A percentile compares a stretch with the other conserved stretches of the same genome.
Evolutionary conservation across 1,139 yeast species (phyloP).

Genomic region (Geotrichum europaeum): DNA sequence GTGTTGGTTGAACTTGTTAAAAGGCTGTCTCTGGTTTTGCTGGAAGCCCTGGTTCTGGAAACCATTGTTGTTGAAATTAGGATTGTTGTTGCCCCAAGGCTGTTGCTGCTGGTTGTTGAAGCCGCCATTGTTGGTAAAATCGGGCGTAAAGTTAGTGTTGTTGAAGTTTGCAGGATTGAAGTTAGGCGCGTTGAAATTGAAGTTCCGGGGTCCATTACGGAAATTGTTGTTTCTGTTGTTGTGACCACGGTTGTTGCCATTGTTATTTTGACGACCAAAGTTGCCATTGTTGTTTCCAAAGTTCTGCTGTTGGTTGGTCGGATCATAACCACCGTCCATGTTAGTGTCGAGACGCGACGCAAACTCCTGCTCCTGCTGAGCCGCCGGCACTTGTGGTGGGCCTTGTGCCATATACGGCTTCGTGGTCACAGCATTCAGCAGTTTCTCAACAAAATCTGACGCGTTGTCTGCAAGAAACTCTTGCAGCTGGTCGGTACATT

Average conservation of each 20-base stretch:
- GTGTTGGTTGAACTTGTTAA: not conserved
- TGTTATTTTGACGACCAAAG: slow-evolving; percentile 1
- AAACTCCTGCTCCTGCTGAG: not conserved
- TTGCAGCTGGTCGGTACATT: slow-evolving; percentile 35
- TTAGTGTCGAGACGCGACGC: not conserved
- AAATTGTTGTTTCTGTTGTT: slow-evolving; percentile 13
- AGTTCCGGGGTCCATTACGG: slow-evolving; percentile 9
- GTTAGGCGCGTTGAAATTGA: slow-evolving; percentile 7
- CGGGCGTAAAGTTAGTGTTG: not conserved
- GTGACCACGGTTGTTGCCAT: slow-evolving; percentile 1
- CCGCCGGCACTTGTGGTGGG: not conserved
- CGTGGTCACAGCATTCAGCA: slow-evolving; percentile 22
- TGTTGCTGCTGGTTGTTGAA: slow-evolving; percentile 4
- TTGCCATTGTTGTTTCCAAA: slow-evolving; percentile 2
- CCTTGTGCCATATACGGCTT: slow-evolving; percentile 6
- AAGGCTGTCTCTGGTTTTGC: not conserved
- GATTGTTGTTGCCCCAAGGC: not conserved
- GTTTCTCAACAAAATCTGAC: slow-evolving; percentile 23
- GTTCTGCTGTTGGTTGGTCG: not conserved
- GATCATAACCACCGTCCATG: not conserved
- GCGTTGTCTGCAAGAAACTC: slow-evolving; percentile 34
- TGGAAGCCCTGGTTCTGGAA: not conserved
- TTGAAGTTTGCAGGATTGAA: not conserved
- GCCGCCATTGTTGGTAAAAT: not conserved
- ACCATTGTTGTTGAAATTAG: not conserved